A percentile compares a stretch with the other conserved stretches of the same genome.
Conservation (phyloP, 2,329 filamentous ascomycete species). For the Aspergillus arachidicola region DNA sequence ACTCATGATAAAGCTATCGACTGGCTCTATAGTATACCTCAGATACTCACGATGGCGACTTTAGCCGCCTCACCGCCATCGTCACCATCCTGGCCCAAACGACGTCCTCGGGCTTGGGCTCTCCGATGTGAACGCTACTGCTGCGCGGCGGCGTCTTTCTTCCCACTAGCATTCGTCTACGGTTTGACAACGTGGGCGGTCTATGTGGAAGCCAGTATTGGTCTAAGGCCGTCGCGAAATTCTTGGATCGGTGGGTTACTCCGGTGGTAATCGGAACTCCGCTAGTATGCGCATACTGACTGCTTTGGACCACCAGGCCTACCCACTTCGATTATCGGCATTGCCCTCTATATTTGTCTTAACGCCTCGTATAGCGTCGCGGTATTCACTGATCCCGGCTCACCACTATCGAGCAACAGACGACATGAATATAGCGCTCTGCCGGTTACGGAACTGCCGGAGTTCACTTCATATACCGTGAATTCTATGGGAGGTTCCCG, state of each 20-base stretch:
- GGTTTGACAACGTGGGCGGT: slow-evolving; percentile 88
- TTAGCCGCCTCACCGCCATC: slow-evolving; percentile 42
- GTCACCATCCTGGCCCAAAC: slow-evolving; percentile 44
- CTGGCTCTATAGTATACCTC: neutral
- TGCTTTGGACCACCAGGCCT: slow-evolving; percentile 30
- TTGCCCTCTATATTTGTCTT: slow-evolving; percentile 74
- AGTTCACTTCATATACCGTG: slow-evolving; percentile 79
- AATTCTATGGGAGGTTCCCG: slow-evolving; percentile 84
- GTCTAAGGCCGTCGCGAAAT: slow-evolving; percentile 57
- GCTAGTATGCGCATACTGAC: neutral
- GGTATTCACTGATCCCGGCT: slow-evolving; percentile 88
- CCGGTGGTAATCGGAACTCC: slow-evolving; percentile 3
- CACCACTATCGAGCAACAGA: slow-evolving; percentile 49
- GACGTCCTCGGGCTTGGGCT: slow-evolving; percentile 45
- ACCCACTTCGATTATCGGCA: slow-evolving; percentile 62
- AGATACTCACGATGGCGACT: slow-evolving; percentile 36
- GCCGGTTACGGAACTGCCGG: slow-evolving; percentile 68
- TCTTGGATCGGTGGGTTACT: slow-evolving; percentile 44
- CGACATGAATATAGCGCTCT: slow-evolving; percentile 70
- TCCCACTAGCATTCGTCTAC: slow-evolving; percentile 89
- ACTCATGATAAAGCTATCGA: slow-evolving; percentile 1
- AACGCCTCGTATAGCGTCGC: slow-evolving; percentile 90
- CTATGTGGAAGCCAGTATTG: slow-evolving; percentile 81
- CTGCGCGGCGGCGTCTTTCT: slow-evolving; percentile 76
- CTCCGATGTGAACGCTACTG: slow-evolving; percentile 74